Base-by-base conservation (phyloP, 2,329 filamentous ascomycete genomes). In the Trichoderma sp. region DNA sequence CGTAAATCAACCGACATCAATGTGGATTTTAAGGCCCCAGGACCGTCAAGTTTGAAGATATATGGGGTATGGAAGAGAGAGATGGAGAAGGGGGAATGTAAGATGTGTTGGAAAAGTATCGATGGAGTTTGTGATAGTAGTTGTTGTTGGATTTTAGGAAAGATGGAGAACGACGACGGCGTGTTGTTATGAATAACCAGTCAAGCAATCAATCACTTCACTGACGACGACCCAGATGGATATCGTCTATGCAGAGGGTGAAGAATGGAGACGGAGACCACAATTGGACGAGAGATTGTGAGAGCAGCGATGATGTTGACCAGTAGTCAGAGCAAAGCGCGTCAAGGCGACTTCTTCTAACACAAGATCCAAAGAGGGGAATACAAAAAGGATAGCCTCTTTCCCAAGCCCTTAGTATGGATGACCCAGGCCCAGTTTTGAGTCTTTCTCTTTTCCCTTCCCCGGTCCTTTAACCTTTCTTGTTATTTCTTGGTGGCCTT, bases 1-100 rank as follows among this genome's bases (percentile, higher is more conserved):
- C 85, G 85, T 74, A 85, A 77, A 80, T 86, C 84, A 85, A 86
- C 83, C 84, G 85, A 87, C 85, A 87, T 87, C 84, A 86, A 86
- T 84, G 75, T 84, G 76, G 82, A 78, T 73, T 80, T 72, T 73
- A 75, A 75, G 68, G 67, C 37, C 60, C 16, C 27, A 29, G 52
- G 52, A 49, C 68, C 68, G 68, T 70, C 37, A 57, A 57, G 5
- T 65, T 19, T 31, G n/a, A 37, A 43, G 27, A 47, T 29, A 52
- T 70, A 47, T 33, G 47, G 21, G 68, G 49, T 65, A n/a, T 31
- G 11, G 13, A 35, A 13, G 33, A n/a, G 8, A n/a, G 11, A 27
- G 29, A 24, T 13, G 33, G 49, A n/a, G 13, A n/a, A 57, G 8
- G 31, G 31, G 2, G 2, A 10, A 10, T 2, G 3, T 11, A 49